Base-by-base conservation (phyloP, 805 yeast genomes). In the Candida chilensis region DNA sequence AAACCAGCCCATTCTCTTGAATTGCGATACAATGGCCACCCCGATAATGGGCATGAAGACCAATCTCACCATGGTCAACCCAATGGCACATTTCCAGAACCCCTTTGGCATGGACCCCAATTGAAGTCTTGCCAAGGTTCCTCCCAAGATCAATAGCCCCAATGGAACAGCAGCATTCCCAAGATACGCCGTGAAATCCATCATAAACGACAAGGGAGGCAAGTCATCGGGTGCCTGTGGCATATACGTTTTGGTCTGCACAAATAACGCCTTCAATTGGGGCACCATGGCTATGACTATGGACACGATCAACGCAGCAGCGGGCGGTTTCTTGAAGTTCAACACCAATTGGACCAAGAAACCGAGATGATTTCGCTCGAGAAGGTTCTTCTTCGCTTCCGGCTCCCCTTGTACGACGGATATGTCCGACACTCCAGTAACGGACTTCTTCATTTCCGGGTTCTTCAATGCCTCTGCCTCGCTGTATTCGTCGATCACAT, bases 131-230 rank as follows among this genome's bases (percentile, higher is more conserved):
- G 95, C 82, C 25, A 90, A 74, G 2, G 95, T 86, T 12, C 90
- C 95, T 2, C 97, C 97, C 17, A 90, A 53, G 35, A 90, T 47
- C 27, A 85, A 50, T 37, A 90, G 59, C 0, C 96, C 97, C 34
- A 85, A 53, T 1, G 96, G 97, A 20, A 90, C 95, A 29, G 83
- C 74, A 0, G 96, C 96, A 17, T 74, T 74, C 0, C 95, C 95
- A 5, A 90, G 60, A 47, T 90, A 90, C 2, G 71, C 48, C 0
- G 90, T 65, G 39, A 78, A 74, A 47, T 90, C 95, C 74, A 90
- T 82, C 4, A 88, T 33, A 39, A 88, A 88, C 20, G 85, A 85
- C 18, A 90, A 60, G 0, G 94, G 88, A 0, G 96, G 96, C 33
- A 65, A 62, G 1, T 66, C 63, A 52, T 90, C 97, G 0, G 97